Evolutionary conservation across 140 eudicot genomes (phyloP).

Genomic region (Bidens hawaiensis): DNA sequence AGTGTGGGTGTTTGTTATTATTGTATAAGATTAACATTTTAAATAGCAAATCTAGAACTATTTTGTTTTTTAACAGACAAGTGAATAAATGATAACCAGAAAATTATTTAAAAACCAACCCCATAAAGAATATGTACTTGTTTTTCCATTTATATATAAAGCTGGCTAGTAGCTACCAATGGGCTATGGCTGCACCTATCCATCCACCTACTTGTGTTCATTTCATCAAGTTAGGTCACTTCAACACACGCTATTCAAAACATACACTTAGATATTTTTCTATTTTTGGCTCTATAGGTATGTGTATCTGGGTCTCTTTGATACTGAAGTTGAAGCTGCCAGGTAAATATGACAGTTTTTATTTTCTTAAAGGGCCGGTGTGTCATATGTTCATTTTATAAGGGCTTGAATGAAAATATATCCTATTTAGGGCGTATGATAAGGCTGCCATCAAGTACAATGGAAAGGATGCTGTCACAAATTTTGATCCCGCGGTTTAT

Average conservation of each 20-base stretch:
- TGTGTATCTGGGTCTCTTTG: constrained; percentile 96
- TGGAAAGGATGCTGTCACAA: constrained; percentile 97
- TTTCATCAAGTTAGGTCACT: constrained; percentile 39
- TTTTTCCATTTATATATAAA: constrained; percentile 35
- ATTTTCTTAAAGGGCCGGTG: constrained; percentile 11
- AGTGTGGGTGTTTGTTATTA: neutral
- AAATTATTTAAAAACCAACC: constrained; percentile 30
- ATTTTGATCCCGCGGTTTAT: constrained; percentile 79
- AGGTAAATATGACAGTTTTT: constrained; percentile 42
- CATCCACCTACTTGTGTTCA: constrained; percentile 36
- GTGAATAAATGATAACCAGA: constrained; percentile 14
- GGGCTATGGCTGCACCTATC: constrained; percentile 33
- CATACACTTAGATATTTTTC: constrained; percentile 21
- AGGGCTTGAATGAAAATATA: constrained; percentile 7
- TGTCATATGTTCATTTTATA: neutral
- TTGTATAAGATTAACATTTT: neutral
- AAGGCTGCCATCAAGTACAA: constrained; percentile 93
- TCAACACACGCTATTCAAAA: constrained; percentile 19
- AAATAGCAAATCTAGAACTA: neutral
- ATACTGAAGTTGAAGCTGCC: constrained; percentile 99
- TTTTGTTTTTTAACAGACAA: constrained; percentile 16
- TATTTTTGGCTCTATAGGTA: constrained; percentile 52
- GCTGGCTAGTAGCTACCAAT: constrained; percentile 39
- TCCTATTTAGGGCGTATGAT: constrained; percentile 75
- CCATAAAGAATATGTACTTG: constrained; percentile 32